These are phyloP conservation scores for Pseudogymnoascus destructans DNA, from an alignment of 2,329 filamentous ascomycete species.

Conservation along the genomic window DNA sequence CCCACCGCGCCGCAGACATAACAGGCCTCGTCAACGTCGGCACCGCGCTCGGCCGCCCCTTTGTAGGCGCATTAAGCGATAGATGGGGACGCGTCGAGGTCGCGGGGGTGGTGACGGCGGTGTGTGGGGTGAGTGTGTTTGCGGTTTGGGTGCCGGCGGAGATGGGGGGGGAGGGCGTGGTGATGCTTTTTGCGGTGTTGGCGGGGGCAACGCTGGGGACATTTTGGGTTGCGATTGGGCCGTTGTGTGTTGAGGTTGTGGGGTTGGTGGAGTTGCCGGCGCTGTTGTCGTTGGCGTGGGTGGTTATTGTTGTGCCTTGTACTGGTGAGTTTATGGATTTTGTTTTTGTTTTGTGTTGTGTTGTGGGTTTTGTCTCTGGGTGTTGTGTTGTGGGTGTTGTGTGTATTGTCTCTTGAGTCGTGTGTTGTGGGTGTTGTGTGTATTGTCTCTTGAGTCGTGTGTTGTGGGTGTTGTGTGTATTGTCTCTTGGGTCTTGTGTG, in stretches of 20 bases:
- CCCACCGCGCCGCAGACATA: conserved; percentile 29
- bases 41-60: conserved; percentile 33
- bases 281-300: conserved; percentile 29
- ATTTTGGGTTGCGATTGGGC: conserved; percentile 35
- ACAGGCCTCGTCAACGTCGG: conserved; percentile 35
- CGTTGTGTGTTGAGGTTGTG: conserved; percentile 30
- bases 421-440: no score
- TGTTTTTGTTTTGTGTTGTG: conserved; percentile 26
- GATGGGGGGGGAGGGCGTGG: conserved; percentile 27
- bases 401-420: no score
- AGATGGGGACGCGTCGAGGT: conserved; percentile 31
- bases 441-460: not conserved
- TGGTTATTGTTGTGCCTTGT: conserved; percentile 27
- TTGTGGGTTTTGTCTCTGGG: no score
- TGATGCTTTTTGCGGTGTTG: conserved; percentile 32
- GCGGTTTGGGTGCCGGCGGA: conserved; percentile 35
- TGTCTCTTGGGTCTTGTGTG: not conserved
- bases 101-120: conserved; percentile 29
- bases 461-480: no score
- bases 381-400: no score
- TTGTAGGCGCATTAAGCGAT: conserved; percentile 34
- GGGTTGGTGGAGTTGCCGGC: conserved; percentile 30
- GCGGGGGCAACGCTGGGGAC: conserved; percentile 33
- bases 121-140: conserved; percentile 29
- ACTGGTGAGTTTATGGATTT: conserved; percentile 24